phyloP scores from a whole-genome alignment of 2,329 filamentous ascomycete genomes.

The Beauveria medogensis region DNA sequence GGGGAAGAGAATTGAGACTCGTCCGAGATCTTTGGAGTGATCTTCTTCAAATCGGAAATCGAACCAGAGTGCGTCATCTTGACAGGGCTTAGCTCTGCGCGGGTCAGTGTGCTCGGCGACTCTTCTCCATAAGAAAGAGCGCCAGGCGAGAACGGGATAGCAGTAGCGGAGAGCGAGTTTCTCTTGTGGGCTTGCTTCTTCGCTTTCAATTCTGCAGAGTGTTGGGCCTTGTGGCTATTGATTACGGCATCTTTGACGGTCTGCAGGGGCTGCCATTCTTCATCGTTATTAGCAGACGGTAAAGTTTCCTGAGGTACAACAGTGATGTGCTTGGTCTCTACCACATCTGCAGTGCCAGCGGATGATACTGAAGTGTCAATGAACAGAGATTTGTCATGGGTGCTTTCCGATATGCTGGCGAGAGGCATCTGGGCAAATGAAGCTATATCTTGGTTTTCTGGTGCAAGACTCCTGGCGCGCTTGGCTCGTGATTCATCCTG shows the following conservation, averaged over 20 bases:
- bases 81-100: conserved; percentile 1
- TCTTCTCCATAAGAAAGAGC: conserved; percentile 22
- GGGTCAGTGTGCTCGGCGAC: conserved; percentile 14
- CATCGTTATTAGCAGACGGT: conserved; percentile 22
- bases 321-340: conserved; percentile 45
- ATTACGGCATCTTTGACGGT: conserved; percentile 28
- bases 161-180: conserved; percentile 58
- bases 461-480: conserved; percentile 57
- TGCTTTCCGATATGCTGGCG: conserved; percentile 18
- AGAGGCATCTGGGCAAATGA: conserved; percentile 50
- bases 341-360: conserved; percentile 42
- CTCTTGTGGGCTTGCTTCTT: conserved; percentile 5
- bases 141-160: conserved; percentile 57
- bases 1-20: conserved; percentile 43
- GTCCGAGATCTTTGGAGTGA: conserved; percentile 15
- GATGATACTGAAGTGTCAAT: conserved; percentile 48
- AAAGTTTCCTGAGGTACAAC: conserved; percentile 46
- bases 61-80: background rate
- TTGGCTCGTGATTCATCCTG: conserved; percentile 67
- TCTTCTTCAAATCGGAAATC: background rate
- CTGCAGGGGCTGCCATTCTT: conserved; percentile 6
- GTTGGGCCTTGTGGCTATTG: conserved; percentile 23
- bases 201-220: conserved; percentile 4
- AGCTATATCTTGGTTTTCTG: conserved; percentile 65
- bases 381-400: conserved; percentile 34